Evolutionary conservation across 495 filamentous ascomycete species (phyloP).

Genomic region (Aspergillus conjunctus): DNA sequence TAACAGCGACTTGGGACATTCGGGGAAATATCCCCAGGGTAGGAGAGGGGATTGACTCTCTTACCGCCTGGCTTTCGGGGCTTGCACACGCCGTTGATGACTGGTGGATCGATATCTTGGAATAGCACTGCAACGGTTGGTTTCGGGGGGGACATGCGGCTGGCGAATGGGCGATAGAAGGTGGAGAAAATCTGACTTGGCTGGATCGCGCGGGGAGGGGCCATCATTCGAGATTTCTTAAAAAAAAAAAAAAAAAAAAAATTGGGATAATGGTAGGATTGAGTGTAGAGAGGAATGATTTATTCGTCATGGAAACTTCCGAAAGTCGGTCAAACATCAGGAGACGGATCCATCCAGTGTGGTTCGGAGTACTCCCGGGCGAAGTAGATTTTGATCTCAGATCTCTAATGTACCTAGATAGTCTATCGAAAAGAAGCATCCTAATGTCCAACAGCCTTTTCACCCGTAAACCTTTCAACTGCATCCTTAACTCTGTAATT

Average conservation of each 20-base stretch:
- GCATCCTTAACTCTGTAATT: not conserved
- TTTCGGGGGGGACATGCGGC: not conserved
- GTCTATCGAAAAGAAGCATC: no score
- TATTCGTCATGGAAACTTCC: not conserved
- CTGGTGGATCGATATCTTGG: constrained; percentile 31
- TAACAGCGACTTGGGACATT: not conserved
- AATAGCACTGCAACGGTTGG: constrained; percentile 28
- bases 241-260: no score
- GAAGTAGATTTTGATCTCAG: not conserved
- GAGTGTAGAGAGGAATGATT: not conserved
- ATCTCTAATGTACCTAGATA: no score
- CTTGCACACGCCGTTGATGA: constrained; percentile 32
- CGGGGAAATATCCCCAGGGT: not conserved
- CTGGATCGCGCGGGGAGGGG: not conserved
- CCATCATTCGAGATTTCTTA: not conserved
- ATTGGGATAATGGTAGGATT: not conserved
- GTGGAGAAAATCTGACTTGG: not conserved
- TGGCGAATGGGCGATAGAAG: not conserved
- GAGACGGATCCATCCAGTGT: not conserved
- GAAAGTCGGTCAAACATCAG: not conserved
- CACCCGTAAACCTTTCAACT: not conserved
- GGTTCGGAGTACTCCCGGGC: not conserved
- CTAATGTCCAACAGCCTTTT: not conserved
- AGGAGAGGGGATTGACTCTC: not conserved
- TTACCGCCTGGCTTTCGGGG: constrained; percentile 35